Evolutionary conservation across 495 filamentous ascomycete species (phyloP).

Genomic region (Aspergillus avenaceus): DNA sequence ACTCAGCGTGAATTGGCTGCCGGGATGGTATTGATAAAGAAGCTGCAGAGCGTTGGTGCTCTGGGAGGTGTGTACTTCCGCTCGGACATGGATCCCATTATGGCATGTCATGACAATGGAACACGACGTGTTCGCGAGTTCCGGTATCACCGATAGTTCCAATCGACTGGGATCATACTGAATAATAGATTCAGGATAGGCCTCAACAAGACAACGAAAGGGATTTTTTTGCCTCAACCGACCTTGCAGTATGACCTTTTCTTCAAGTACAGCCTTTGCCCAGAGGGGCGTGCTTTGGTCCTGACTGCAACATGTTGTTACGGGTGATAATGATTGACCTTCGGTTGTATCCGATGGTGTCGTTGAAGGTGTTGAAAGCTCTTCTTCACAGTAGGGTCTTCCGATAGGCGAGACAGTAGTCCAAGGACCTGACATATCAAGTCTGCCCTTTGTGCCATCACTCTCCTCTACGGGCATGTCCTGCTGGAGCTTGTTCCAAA

Average conservation of each 20-base stretch:
- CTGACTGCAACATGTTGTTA: background rate
- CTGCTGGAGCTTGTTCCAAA: conserved; percentile 14
- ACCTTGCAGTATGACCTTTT: conserved; percentile 6
- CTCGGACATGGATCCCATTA: conserved; percentile 7
- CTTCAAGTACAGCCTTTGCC: conserved; percentile 10
- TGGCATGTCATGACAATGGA: conserved; percentile 2
- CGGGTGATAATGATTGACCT: conserved; percentile 5
- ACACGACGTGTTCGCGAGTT: background rate
- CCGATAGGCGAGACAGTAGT: conserved; percentile 6
- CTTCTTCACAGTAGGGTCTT: conserved; percentile 1
- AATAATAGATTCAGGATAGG: background rate
- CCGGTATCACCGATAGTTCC: conserved; percentile 2
- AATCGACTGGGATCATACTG: conserved; percentile 1
- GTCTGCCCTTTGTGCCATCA: background rate
- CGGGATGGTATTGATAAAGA: conserved; percentile 70
- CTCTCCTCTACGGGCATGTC: background rate
- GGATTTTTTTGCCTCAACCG: conserved; percentile 11
- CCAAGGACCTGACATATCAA: conserved; percentile 13
- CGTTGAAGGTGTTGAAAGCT: conserved; percentile 7
- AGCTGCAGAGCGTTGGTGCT: conserved; percentile 48
- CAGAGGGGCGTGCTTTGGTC: conserved; percentile 4
- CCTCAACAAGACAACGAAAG: conserved; percentile 5
- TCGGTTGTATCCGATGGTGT: conserved; percentile 9
- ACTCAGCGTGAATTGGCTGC: conserved; percentile 70
- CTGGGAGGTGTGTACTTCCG: conserved; percentile 5